phyloP scores from a whole-genome alignment of 495 filamentous ascomycete genomes.

The Pyrenula massariospora region DNA sequence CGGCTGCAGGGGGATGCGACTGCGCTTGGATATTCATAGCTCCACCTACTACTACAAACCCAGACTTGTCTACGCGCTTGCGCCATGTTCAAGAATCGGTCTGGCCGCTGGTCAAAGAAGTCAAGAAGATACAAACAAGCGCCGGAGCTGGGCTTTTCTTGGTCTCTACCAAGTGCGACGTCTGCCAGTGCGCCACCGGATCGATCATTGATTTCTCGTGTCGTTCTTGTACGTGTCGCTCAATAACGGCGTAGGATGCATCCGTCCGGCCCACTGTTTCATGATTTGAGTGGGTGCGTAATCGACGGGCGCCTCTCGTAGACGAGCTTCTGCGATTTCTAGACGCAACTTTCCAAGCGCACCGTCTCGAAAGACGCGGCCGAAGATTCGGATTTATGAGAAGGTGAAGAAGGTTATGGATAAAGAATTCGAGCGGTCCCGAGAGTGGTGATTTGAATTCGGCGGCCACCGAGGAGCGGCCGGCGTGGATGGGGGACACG shows the following conservation, averaged over 20 bases:
- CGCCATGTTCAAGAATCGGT: too few relatives aligned
- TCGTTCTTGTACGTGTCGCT: background rate
- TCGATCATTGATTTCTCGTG: background rate
- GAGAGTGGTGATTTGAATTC: too few relatives aligned
- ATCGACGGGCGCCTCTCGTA: too few relatives aligned
- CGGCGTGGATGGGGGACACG: background rate
- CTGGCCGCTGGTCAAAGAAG: background rate
- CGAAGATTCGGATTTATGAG: too few relatives aligned
- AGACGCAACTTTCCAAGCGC: too few relatives aligned
- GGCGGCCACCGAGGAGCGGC: too few relatives aligned
- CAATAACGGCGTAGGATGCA: background rate
- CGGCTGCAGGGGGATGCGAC: background rate
- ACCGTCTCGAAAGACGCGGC: too few relatives aligned
- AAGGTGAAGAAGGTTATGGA: too few relatives aligned
- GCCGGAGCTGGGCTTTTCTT: background rate
- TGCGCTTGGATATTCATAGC: background rate
- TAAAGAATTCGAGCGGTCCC: too few relatives aligned
- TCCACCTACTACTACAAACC: background rate
- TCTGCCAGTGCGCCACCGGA: background rate
- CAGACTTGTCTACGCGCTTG: background rate
- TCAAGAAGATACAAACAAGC: background rate
- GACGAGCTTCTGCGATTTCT: too few relatives aligned
- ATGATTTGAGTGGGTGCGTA: background rate
- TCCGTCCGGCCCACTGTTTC: background rate
- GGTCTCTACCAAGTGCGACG: background rate